Evolutionary conservation across 495 filamentous ascomycete species (phyloP), one percentile per base, ranked within the genome.

Genomic region (Daldinia bambusicola): DNA sequence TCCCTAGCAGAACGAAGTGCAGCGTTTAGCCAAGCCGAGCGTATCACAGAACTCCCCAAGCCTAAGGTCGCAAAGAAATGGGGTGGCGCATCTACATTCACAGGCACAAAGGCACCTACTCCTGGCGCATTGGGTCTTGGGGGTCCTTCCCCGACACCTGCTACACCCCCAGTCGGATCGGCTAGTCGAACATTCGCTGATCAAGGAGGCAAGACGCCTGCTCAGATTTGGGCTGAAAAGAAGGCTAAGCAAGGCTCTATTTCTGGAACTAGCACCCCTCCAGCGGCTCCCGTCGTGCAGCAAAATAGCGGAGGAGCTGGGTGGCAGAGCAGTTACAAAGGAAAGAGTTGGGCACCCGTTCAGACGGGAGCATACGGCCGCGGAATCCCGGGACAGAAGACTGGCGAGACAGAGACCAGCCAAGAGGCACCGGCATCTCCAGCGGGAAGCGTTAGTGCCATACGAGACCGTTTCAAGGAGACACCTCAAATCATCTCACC

Each of bases 161-260:
- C 86, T 41, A 76, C 84, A 7, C 79, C 87, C 0, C 89, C 89
- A 36, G 83, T 96, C 51, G 94, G 94, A 26, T 85, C 87, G 63
- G 94, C 94, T 40, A 96, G 93, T 79, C 87, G 91, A 71, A 97
- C 93, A 22, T 99, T 97, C 84, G 95, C 95, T 2, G 93, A 98
- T 64, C 84, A 96, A 80, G 95, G 92, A 63, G 95, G 94, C 52
- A 99, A 98, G 82, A 98, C 95, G 6, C 95, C 95, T 16, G 94
- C 96, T 22, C 95, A 99, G 76, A 78, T 97, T 16, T 99, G 95
- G 95, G 94, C 94, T 0, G 95, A 99, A 80, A 96, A 92, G 79
- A 99, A 98, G 82, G 93, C 91, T 26, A 87, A 88, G 59, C 91
- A 97, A 75, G 85, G 90, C 18, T 91, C 89, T 30, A 68, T 77